A percentile compares a stretch with the other conserved stretches of the same genome.
Conservation (phyloP, 2,329 filamentous ascomycete genomes). For the Fusarium abutilonis region DNA sequence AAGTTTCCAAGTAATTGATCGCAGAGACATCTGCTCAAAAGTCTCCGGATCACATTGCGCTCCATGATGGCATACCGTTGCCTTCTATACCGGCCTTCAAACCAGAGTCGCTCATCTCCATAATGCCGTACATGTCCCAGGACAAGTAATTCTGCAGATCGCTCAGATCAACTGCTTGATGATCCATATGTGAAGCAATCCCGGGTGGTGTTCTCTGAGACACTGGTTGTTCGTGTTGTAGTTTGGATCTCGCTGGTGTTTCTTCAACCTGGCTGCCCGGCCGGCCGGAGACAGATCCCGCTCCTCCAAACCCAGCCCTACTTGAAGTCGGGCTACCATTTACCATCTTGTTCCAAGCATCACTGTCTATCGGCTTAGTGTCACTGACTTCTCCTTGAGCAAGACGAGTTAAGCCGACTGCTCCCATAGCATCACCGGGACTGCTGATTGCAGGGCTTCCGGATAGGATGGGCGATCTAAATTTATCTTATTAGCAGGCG, state of each 20-base stretch:
- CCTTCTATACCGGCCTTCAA: constrained; percentile 51
- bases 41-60: constrained; percentile 29
- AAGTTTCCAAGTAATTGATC: no score
- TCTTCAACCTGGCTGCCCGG: constrained; percentile 28
- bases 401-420: constrained; percentile 39
- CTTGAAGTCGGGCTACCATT: constrained; percentile 29
- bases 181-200: constrained; percentile 45
- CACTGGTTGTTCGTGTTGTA: constrained; percentile 53
- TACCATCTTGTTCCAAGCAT: constrained; percentile 24
- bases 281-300: constrained; percentile 23
- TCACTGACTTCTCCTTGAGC: constrained; percentile 36
- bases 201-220: constrained; percentile 39
- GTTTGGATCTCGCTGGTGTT: constrained; percentile 45
- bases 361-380: constrained; percentile 29
- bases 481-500: constrained; percentile 6
- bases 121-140: constrained; percentile 55
- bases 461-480: constrained; percentile 30
- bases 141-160: constrained; percentile 53
- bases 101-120: constrained; percentile 53
- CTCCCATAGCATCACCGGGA: constrained; percentile 37
- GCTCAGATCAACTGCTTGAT: constrained; percentile 51
- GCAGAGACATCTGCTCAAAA: no score
- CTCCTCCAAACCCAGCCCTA: constrained; percentile 19
- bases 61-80: constrained; percentile 48
- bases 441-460: constrained; percentile 38